Conservation (phyloP, 2,329 filamentous ascomycete species). For the Ceratocystis huliohia region DNA sequence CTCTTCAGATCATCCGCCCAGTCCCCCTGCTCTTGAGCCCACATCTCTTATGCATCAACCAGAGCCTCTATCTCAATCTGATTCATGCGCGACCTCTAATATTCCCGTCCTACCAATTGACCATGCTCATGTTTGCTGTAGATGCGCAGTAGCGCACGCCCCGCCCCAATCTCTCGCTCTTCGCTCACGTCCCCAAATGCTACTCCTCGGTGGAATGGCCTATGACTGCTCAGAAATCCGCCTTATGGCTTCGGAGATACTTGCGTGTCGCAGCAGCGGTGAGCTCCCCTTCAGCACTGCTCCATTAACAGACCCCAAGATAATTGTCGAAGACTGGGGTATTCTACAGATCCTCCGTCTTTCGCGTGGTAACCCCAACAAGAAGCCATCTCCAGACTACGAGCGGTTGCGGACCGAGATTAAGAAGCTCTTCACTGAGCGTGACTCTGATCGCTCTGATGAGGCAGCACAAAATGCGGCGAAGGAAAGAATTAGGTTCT, state of each 20-base stretch:
- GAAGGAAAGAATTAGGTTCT: conserved; percentile 24
- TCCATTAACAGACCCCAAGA: conserved; percentile 24
- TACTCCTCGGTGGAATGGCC: conserved; percentile 7
- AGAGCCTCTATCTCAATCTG: background rate
- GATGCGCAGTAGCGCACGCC: background rate
- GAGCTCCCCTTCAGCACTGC: conserved; percentile 28
- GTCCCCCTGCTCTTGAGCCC: background rate
- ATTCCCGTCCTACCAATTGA: background rate
- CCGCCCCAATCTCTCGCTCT: background rate
- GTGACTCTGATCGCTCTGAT: conserved; percentile 26
- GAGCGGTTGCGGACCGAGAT: conserved; percentile 27
- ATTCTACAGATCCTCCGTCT: conserved; percentile 26
- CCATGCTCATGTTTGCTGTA: background rate
- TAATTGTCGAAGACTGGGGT: conserved; percentile 27
- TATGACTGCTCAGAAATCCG: conserved; percentile 23
- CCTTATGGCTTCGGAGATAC: conserved; percentile 27
- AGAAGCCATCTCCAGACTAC: conserved; percentile 23
- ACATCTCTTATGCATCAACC: background rate
- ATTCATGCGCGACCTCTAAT: background rate
- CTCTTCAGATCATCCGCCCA: background rate
- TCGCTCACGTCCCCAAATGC: conserved; percentile 3
- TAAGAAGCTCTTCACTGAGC: conserved; percentile 28
- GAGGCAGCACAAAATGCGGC: conserved; percentile 23
- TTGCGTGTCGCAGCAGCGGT: conserved; percentile 27
- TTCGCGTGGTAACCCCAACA: conserved; percentile 22